Conservation (phyloP, 2,329 filamentous ascomycete species). For the Claviceps paspali region DNA sequence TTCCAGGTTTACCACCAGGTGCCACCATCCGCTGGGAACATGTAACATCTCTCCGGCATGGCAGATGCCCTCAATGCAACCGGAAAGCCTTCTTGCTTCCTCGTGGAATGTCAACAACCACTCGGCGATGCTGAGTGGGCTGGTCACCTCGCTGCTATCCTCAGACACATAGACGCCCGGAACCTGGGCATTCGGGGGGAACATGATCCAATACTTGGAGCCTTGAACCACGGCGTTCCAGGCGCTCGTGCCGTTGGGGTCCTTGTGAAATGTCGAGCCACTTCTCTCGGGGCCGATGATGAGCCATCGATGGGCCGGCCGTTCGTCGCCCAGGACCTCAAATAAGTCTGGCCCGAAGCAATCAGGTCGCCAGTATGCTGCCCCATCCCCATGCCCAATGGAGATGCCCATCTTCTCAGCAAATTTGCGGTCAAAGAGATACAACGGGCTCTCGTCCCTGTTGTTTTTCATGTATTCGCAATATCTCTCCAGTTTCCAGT, state of each 20-base stretch:
- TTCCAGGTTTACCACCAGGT: constrained; percentile 82
- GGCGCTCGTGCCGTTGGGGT: constrained; percentile 57
- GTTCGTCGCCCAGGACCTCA: constrained; percentile 56
- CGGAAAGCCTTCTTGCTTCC: constrained; percentile 59
- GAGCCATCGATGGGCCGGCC: constrained; percentile 83
- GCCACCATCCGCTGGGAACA: constrained; percentile 93
- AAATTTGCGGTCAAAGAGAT: constrained; percentile 81
- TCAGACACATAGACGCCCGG: constrained; percentile 82
- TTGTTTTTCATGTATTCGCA: constrained; percentile 66
- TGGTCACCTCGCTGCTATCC: constrained; percentile 86
- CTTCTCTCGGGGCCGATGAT: constrained; percentile 79
- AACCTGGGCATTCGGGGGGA: constrained; percentile 62
- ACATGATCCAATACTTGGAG: constrained; percentile 98
- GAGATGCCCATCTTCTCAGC: constrained; percentile 68
- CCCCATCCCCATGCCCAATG: constrained; percentile 35
- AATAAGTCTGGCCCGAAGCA: constrained; percentile 86
- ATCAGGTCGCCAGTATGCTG: constrained; percentile 61
- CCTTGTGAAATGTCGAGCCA: constrained; percentile 90
- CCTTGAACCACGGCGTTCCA: constrained; percentile 92
- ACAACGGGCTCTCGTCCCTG: constrained; percentile 75
- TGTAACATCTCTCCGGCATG: constrained; percentile 72
- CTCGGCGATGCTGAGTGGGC: constrained; percentile 88
- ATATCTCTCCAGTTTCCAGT: constrained; percentile 79
- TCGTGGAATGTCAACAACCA: constrained; percentile 85
- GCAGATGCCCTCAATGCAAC: constrained; percentile 78